phyloP scores from a whole-genome alignment of 106 monocot species.

The Dendrobium huoshanense region DNA sequence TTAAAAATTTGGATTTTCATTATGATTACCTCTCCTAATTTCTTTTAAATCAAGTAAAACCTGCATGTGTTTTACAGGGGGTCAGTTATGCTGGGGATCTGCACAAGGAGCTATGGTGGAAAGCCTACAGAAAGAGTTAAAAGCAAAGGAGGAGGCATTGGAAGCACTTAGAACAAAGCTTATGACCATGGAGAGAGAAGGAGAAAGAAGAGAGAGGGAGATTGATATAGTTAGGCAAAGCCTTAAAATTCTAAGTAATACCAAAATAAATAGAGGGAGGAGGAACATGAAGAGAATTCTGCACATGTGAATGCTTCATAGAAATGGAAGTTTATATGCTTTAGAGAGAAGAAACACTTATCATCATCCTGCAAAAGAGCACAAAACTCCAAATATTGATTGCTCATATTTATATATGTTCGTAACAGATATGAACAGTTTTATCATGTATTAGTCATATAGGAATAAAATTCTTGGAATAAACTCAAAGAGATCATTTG shows the following conservation, averaged over 20 bases:
- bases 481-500: too few relatives aligned
- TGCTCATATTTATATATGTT: background rate
- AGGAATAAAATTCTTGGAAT: background rate
- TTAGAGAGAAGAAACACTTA: background rate
- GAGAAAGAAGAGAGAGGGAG: slow-evolving; percentile 45
- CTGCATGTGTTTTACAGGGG: slow-evolving; percentile 19
- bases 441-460: background rate
- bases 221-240: slow-evolving; percentile 79
- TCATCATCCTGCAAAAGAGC: background rate
- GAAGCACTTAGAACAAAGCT: slow-evolving; percentile 27
- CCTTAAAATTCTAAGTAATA: slow-evolving; percentile 54
- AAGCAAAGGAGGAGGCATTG: slow-evolving; percentile 43
- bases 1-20: too few relatives aligned
- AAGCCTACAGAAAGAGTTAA: slow-evolving; percentile 36
- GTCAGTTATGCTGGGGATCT: slow-evolving; percentile 17
- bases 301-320: background rate
- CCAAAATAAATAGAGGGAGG: slow-evolving; percentile 11
- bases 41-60: too few relatives aligned
- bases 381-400: background rate
- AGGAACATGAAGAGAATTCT: background rate
- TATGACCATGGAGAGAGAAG: slow-evolving; percentile 37
- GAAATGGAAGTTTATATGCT: too few relatives aligned
- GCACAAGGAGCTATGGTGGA: slow-evolving; percentile 23
- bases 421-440: background rate
- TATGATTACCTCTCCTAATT: too few relatives aligned